Conservation (phyloP, 1,139 yeast species). For the Pichia terricola region DNA sequence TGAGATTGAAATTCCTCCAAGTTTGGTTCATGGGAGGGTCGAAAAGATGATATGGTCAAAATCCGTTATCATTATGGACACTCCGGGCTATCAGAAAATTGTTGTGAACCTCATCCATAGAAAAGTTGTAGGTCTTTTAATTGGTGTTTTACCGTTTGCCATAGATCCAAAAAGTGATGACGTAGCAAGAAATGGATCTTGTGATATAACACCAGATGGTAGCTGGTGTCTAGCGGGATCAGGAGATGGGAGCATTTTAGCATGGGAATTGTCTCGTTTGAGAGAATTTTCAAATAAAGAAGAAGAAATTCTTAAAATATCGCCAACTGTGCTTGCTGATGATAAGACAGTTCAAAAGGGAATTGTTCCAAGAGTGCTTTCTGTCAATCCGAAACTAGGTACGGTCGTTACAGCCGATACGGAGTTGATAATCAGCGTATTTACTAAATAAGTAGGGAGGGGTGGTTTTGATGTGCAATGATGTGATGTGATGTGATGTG, state of each 20-base stretch:
- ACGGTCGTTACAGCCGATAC: conserved; percentile 79
- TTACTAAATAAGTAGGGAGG: background rate
- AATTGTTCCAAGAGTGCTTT: conserved; percentile 49
- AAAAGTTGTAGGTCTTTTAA: conserved; percentile 17
- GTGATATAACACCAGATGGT: conserved; percentile 69
- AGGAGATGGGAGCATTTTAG: conserved; percentile 43
- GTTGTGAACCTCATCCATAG: conserved; percentile 32
- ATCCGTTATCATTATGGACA: conserved; percentile 8
- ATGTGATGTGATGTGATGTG: no score
- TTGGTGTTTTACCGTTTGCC: background rate
- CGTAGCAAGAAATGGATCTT: conserved; percentile 15
- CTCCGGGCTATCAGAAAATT: conserved; percentile 29
- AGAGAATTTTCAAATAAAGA: background rate
- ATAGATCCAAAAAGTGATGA: conserved; percentile 2
- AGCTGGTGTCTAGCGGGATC: conserved; percentile 58
- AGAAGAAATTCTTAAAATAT: background rate
- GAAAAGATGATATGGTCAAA: conserved; percentile 10
- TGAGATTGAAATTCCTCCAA: background rate
- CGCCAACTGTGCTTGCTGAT: conserved; percentile 3
- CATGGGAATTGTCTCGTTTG: conserved; percentile 46
- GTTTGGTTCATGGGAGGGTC: background rate
- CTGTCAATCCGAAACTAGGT: conserved; percentile 71
- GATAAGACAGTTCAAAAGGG: conserved; percentile 11
- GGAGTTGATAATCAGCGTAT: conserved; percentile 30
- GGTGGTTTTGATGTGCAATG: no score